Conservation (phyloP, 2,329 filamentous ascomycete species). For the Ceratocystis eucalypticola region DNA sequence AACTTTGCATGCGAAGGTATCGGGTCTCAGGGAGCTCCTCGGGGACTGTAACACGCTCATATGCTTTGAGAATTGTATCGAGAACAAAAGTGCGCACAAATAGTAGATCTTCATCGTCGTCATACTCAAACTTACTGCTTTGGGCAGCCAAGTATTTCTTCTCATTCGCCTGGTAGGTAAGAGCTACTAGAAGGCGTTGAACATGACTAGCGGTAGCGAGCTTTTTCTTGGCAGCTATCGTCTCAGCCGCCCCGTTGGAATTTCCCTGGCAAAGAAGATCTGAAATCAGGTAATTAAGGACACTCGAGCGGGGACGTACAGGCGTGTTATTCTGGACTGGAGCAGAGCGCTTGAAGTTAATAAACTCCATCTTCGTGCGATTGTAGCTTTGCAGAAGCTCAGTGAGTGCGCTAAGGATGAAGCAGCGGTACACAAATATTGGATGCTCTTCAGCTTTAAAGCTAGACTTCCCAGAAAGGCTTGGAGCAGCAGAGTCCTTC, state of each 20-base stretch:
- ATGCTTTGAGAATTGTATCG: conserved; percentile 82
- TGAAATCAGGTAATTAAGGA: conserved; percentile 86
- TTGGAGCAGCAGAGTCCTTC: conserved; percentile 51
- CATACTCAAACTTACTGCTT: conserved; percentile 48
- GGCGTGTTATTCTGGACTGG: conserved; percentile 74
- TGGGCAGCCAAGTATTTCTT: conserved; percentile 43
- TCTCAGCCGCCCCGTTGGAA: conserved; percentile 56
- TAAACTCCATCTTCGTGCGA: conserved; percentile 92
- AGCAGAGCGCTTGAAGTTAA: conserved; percentile 93
- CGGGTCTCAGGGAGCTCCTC: conserved; percentile 70
- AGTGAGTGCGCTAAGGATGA: conserved; percentile 79
- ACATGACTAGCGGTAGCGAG: conserved; percentile 73
- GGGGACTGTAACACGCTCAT: conserved; percentile 71
- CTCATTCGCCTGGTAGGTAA: conserved; percentile 81
- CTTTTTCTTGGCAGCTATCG: conserved; percentile 69
- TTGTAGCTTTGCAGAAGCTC: conserved; percentile 89
- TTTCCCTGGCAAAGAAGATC: conserved; percentile 53
- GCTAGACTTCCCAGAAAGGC: conserved; percentile 44
- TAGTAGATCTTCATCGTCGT: conserved; percentile 69
- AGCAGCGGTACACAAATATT: conserved; percentile 93
- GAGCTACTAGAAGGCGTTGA: conserved; percentile 69
- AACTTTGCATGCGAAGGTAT: conserved; percentile 73
- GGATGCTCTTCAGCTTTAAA: conserved; percentile 92
- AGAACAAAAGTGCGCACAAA: conserved; percentile 93
- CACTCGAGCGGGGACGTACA: conserved; percentile 81